Evolutionary conservation across 306 rosid genomes (phyloP), one percentile per base, ranked within the genome.

Genomic region (Quercus cerris): DNA sequence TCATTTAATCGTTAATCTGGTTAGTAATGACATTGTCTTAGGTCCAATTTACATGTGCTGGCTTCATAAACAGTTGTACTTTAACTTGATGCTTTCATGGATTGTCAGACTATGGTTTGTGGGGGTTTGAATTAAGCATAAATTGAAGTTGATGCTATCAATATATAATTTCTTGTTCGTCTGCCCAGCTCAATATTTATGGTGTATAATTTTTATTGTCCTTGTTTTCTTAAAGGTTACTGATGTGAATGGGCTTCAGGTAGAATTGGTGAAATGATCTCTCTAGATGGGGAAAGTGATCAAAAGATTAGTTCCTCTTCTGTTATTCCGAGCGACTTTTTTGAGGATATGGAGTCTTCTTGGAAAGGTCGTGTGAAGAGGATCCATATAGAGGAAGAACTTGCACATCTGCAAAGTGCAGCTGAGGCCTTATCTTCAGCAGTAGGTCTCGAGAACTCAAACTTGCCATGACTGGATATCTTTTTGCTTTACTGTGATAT

Each of bases 331-430:
- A 57, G 78, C 52, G 95, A 87, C 4, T 93, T 93, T 88, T 95
- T 90, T 58, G 97, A 95, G 90, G 96, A 95, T 85, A 89, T 90
- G 97, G 99, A 95, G 79, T 90, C 91, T 82, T 82, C 85, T 56
- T 93, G 99, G 99, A 91, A 90, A 79, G 87, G 94, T 77, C 97
- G 96, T 81, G 93, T 93, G 57, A 95, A 90, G 88, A 89, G 89
- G 87, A 82, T 71, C 84, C 98, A 95, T 81, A 81, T 93, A 22
- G 88, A 86, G 82, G 94, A 90, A 74, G 90, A 73, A 15, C 87
- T 88, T 84, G 78, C 82, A 56, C 94, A 86, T 83, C 93, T 93
- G 70, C 89, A 86, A 84, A 79, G 83, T 84, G 98, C 97, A 73
- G 93, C 98, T 35, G 84, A 85, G 88, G 94, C 90, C 51, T 84